Conservation (phyloP, 2,329 filamentous ascomycete species). For the Penicillium hordei region DNA sequence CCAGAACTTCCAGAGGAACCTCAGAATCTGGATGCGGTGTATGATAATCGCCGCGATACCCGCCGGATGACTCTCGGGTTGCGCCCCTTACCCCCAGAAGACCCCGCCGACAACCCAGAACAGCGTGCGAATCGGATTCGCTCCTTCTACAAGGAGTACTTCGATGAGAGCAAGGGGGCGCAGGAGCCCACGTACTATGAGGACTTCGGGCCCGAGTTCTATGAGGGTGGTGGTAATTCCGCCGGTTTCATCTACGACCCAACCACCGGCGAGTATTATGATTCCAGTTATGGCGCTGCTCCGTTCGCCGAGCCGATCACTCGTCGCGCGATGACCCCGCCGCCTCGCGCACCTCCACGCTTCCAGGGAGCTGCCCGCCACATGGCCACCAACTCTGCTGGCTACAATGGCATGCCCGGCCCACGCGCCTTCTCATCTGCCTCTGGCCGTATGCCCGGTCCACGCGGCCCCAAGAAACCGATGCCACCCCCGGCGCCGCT, state of each 20-base stretch:
- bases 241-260: slow-evolving; percentile 58
- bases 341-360: slow-evolving; percentile 66
- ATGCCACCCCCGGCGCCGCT: slow-evolving; percentile 73
- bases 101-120: slow-evolving; percentile 86
- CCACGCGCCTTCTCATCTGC: slow-evolving; percentile 67
- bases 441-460: slow-evolving; percentile 46
- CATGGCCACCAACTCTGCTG: slow-evolving; percentile 48
- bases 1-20: slow-evolving; percentile 28
- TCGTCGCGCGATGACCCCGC: slow-evolving; percentile 93
- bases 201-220: slow-evolving; percentile 70
- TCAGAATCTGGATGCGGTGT: slow-evolving; percentile 21
- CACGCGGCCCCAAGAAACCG: slow-evolving; percentile 54
- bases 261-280: slow-evolving; percentile 34
- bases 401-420: slow-evolving; percentile 40
- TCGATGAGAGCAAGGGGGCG: slow-evolving; percentile 72
- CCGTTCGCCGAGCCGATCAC: slow-evolving; percentile 81
- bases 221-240: slow-evolving; percentile 53
- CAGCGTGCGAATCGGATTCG: slow-evolving; percentile 92
- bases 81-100: slow-evolving; percentile 83
- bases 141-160: slow-evolving; percentile 99
- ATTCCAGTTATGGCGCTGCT: slow-evolving; percentile 29
- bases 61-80: slow-evolving; percentile 61
- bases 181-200: slow-evolving; percentile 63
- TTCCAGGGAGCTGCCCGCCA: slow-evolving; percentile 50
- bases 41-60: slow-evolving; percentile 41